These are phyloP conservation scores for Scytalidium sp. DNA, from an alignment of 2,329 filamentous ascomycete species.

Conservation along the genomic window DNA sequence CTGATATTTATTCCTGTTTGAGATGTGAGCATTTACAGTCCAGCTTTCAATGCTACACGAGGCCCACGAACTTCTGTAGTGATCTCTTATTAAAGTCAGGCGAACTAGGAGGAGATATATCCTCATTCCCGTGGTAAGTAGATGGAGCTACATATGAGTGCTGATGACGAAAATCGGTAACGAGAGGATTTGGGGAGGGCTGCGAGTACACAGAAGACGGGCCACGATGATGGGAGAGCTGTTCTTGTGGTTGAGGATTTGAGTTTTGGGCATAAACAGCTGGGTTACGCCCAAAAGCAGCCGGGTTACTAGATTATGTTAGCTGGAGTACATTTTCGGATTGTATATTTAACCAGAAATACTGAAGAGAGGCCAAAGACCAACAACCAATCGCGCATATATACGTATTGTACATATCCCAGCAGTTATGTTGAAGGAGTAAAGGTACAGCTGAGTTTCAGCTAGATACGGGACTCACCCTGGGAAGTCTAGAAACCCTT, in stretches of 20 bases:
- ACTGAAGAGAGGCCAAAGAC: too few relatives aligned
- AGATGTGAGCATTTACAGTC: neutral
- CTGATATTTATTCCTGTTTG: slow-evolving; percentile 15
- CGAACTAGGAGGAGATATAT: slow-evolving; percentile 43
- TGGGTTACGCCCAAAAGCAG: slow-evolving; percentile 11
- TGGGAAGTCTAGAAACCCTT: neutral
- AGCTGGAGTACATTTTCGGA: neutral
- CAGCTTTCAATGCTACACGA: neutral
- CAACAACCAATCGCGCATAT: too few relatives aligned
- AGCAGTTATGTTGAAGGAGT: slow-evolving; percentile 20
- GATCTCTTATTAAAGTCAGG: slow-evolving; percentile 24
- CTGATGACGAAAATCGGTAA: slow-evolving; percentile 19
- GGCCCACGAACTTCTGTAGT: neutral
- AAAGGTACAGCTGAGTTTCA: slow-evolving; percentile 15
- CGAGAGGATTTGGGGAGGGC: slow-evolving; percentile 37
- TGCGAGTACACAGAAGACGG: slow-evolving; percentile 62
- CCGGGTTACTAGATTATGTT: neutral
- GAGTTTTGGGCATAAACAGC: slow-evolving; percentile 9
- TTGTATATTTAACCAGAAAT: neutral
- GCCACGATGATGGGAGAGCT: slow-evolving; percentile 10
- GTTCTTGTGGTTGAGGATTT: slow-evolving; percentile 9
- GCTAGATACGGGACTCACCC: slow-evolving; percentile 10
- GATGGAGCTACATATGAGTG: slow-evolving; percentile 26
- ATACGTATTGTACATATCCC: slow-evolving; percentile 8
- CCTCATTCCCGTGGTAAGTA: slow-evolving; percentile 17